phyloP scores from a whole-genome alignment of 495 filamentous ascomycete genomes.

The Aspergillus bridgeri region DNA sequence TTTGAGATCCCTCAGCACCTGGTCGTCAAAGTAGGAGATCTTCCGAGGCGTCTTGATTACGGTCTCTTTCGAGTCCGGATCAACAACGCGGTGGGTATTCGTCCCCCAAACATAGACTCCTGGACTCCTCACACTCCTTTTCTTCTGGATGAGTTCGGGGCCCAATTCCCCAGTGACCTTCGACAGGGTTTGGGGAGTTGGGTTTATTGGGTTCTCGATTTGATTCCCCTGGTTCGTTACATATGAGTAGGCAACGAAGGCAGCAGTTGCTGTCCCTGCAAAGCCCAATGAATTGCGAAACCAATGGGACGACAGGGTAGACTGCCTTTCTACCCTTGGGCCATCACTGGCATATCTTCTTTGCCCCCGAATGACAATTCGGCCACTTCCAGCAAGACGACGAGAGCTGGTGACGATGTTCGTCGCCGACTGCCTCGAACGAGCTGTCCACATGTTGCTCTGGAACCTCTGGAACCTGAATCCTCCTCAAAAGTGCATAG shows the following conservation, averaged over 20 bases:
- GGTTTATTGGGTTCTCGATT: constrained; percentile 16
- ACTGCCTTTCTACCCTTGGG: constrained; percentile 12
- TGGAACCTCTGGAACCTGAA: constrained; percentile 1
- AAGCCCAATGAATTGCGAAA: constrained; percentile 34
- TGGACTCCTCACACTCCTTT: constrained; percentile 82
- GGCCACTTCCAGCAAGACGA: constrained; percentile 16
- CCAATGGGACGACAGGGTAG: constrained; percentile 28
- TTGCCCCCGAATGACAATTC: constrained; percentile 23
- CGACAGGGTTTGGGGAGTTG: constrained; percentile 22
- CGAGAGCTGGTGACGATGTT: constrained; percentile 19
- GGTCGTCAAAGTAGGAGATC: constrained; percentile 79
- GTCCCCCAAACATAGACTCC: constrained; percentile 93
- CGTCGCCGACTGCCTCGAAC: constrained; percentile 25
- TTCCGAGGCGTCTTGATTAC: constrained; percentile 75
- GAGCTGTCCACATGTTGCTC: constrained; percentile 31
- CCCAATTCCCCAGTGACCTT: constrained; percentile 57
- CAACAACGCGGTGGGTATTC: constrained; percentile 79
- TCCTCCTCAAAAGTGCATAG: constrained; percentile 12
- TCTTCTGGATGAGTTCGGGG: constrained; percentile 78
- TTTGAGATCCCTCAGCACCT: constrained; percentile 82
- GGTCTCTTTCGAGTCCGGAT: constrained; percentile 73
- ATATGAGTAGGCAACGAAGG: constrained; percentile 36
- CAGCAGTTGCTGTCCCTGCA: constrained; percentile 34
- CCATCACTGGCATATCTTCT: constrained; percentile 31
- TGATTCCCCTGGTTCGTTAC: constrained; percentile 20